Percentiles rank a stretch among this genome's conserved stretches.
Conservation (phyloP, 2,329 filamentous ascomycete species). For the Bipolaris gigantea region DNA sequence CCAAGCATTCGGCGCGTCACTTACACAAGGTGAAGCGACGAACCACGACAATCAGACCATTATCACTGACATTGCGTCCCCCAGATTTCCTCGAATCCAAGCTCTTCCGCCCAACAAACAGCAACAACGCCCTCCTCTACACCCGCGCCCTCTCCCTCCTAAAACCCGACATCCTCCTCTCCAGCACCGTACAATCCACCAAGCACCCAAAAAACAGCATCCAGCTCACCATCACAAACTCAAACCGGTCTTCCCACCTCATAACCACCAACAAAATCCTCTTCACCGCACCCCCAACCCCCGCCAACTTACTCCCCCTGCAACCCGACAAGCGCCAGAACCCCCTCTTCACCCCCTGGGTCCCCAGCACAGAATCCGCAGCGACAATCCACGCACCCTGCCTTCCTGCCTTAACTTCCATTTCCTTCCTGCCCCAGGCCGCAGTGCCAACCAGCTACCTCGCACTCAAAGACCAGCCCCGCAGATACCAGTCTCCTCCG, state of each 20-base stretch:
- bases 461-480: constrained; percentile 21
- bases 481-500: constrained; percentile 17
- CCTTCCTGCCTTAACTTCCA: constrained; percentile 22
- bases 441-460: constrained; percentile 18
- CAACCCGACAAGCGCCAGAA: constrained; percentile 15
- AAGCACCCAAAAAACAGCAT: constrained; percentile 5
- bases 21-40: constrained; percentile 10
- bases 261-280: constrained; percentile 26
- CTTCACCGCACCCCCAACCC: constrained; percentile 18
- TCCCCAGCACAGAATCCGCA: constrained; percentile 12
- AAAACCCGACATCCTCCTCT: constrained; percentile 13
- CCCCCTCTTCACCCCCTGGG: constrained; percentile 18
- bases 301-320: constrained; percentile 15
- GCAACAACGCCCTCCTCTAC: constrained; percentile 28
- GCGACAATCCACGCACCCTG: constrained; percentile 22
- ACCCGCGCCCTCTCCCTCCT: constrained; percentile 25
- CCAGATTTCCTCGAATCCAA: constrained; percentile 6
- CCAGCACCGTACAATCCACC: constrained; percentile 9
- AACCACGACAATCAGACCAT: no score
- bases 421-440: constrained; percentile 12
- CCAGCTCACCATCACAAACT: constrained; percentile 9
- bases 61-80: no score
- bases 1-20: constrained; percentile 24
- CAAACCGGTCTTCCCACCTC: constrained; percentile 1
- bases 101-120: constrained; percentile 15